Evolutionary conservation across 805 yeast genomes (phyloP).

Genomic region (Candida morakotiae): DNA sequence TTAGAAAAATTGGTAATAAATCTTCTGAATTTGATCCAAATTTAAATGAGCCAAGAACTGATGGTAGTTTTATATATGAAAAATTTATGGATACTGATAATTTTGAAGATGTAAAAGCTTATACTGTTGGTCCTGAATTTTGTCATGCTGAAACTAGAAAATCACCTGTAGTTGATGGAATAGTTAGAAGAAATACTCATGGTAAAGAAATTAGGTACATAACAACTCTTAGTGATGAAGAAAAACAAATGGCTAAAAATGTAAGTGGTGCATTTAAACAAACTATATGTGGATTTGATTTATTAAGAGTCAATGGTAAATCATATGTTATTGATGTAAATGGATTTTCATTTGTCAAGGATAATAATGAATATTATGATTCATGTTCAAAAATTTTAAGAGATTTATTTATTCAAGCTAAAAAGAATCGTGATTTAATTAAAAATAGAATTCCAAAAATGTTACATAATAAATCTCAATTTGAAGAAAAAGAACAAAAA

Average conservation of each 20-base stretch:
- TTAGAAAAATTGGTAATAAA: slow-evolving; percentile 95
- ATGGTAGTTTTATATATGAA: slow-evolving; percentile 90
- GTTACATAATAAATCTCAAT: slow-evolving; percentile 30
- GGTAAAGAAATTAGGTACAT: slow-evolving; percentile 94
- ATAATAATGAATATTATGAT: slow-evolving; percentile 82
- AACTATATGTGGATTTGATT: slow-evolving; percentile 95
- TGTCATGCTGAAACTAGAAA: slow-evolving; percentile 99
- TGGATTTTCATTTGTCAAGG: slow-evolving; percentile 97
- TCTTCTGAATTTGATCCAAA: slow-evolving; percentile 93
- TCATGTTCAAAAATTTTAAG: slow-evolving; percentile 74
- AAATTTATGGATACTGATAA: slow-evolving; percentile 97
- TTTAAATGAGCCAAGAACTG: slow-evolving; percentile 69
- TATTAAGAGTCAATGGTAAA: slow-evolving; percentile 81
- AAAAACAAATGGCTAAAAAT: slow-evolving; percentile 72
- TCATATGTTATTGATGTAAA: slow-evolving; percentile 96
- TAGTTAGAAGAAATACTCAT: slow-evolving; percentile 93
- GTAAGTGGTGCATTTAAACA: slow-evolving; percentile 80
- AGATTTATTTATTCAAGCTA: slow-evolving; percentile 60
- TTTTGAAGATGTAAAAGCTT: slow-evolving; percentile 97
- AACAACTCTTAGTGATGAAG: slow-evolving; percentile 73
- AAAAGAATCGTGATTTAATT: slow-evolving; percentile 36
- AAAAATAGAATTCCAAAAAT: slow-evolving; percentile 35
- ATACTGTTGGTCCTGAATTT: slow-evolving; percentile 85
- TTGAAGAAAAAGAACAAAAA: slow-evolving; percentile 71
- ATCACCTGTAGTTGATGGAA: slow-evolving; percentile 99